Conservation (phyloP, 2,329 filamentous ascomycete genomes). For the Venturia oleaginea region DNA sequence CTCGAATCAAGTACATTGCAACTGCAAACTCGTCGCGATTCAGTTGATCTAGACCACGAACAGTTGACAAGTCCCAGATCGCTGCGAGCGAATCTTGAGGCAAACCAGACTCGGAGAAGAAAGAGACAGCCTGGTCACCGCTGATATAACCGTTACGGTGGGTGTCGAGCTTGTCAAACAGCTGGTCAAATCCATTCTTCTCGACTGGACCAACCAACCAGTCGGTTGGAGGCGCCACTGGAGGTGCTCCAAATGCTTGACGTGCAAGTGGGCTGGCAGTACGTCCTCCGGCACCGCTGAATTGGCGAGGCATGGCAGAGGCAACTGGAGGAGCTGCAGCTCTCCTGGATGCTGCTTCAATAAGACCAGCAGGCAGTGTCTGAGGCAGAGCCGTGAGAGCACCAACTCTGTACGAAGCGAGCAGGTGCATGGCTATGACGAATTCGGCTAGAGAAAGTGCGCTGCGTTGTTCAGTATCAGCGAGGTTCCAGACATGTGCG, state of each 20-base stretch:
- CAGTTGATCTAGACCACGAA: constrained; percentile 79
- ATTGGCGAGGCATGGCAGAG: constrained; percentile 63
- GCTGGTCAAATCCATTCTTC: constrained; percentile 77
- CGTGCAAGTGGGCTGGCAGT: constrained; percentile 52
- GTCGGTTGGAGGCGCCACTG: constrained; percentile 49
- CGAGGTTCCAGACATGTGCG: constrained; percentile 91
- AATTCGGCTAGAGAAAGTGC: constrained; percentile 83
- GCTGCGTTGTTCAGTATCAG: constrained; percentile 88
- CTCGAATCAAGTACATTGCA: constrained; percentile 92
- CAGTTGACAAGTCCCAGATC: constrained; percentile 95
- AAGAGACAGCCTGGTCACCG: constrained; percentile 87
- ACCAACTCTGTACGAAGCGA: constrained; percentile 84
- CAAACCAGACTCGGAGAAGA: constrained; percentile 86
- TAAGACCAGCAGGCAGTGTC: constrained; percentile 73
- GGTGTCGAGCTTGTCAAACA: constrained; percentile 79
- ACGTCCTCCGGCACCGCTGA: constrained; percentile 56
- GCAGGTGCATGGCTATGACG: constrained; percentile 94
- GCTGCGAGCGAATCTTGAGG: constrained; percentile 83
- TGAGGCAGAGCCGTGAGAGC: constrained; percentile 69
- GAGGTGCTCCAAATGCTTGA: constrained; percentile 38
- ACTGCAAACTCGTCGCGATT: constrained; percentile 90
- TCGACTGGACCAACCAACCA: constrained; percentile 80
- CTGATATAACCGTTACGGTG: constrained; percentile 73
- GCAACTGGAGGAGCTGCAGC: constrained; percentile 36
- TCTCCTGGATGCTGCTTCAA: constrained; percentile 74